Evolutionary conservation across 2,329 filamentous ascomycete genomes (phyloP), one percentile per base, ranked within the genome.

Genomic region (Lasiodiplodia gonubiensis): DNA sequence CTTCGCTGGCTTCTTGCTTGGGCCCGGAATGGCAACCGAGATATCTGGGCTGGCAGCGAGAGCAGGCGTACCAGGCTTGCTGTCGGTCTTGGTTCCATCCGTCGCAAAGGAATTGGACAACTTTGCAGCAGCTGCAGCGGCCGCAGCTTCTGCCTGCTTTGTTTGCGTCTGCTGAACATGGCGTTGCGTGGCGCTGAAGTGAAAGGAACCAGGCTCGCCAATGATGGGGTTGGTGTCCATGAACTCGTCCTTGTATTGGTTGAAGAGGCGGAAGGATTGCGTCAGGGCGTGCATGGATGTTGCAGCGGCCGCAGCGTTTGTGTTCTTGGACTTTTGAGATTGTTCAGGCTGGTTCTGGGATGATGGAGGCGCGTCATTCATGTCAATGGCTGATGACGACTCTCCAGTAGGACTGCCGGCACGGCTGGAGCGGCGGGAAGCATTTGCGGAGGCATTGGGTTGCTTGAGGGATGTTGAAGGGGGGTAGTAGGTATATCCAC

Each of bases 161-260:
- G 74, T 77, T 67, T 78, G 76, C 46, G 76, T 69, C 52, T 81
- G 81, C 68, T 80, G 79, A 10, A 84, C 75, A 10, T 77, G 78
- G 39, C 78, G 76, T 30, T 75, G 77, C 1, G 82, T 81, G 39
- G 79, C 78, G 4, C 82, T 82, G 70, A 89, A 82, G 65, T 87
- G 85, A 71, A 90, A 89, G 4, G 83, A 84, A 35, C 88, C 88
- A 0, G 88, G 88, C 73, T 90, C 88, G 57, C 88, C 88, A 8
- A 85, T 80, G 16, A 90, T 77, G 0, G 88, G 87, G 68, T 85
- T 88, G 71, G 89, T 87, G 74, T 90, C 88, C 80, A 87, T 87
- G 77, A 83, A 90, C 70, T 90, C 88, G 70, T 87, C 83, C 16
- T 83, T 85, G 72, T 86, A 88, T 8, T 78, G 78, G 14, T 85